Evolutionary conservation across 148 eudicot genomes (phyloP).

Genomic region (Suaeda aralocaspica): DNA sequence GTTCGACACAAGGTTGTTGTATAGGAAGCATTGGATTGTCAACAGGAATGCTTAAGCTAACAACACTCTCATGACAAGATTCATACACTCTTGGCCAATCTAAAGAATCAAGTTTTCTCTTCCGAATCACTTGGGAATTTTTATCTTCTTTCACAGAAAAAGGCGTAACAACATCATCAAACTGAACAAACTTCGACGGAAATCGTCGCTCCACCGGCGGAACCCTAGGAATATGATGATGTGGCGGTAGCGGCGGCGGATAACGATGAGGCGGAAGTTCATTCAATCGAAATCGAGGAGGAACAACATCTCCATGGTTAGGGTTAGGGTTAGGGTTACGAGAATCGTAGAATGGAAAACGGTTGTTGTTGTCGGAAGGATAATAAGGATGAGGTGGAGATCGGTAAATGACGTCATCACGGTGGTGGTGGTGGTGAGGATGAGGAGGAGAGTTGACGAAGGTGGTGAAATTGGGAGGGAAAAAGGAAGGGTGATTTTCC

Average conservation of each 20-base stretch:
- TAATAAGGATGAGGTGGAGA: constrained; percentile 35
- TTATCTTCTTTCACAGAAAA: constrained; percentile 22
- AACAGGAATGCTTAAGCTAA: constrained; percentile 14
- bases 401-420: neutral
- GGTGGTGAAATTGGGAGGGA: neutral
- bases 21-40: constrained; percentile 22
- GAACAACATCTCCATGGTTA: neutral
- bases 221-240: neutral
- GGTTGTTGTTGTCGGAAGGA: neutral
- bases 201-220: constrained; percentile 13
- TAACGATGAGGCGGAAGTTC: neutral
- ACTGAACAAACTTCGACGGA: neutral
- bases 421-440: constrained; percentile 2
- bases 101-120: constrained; percentile 37
- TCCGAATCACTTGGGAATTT: constrained; percentile 24
- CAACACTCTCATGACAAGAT: constrained; percentile 17
- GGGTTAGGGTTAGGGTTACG: neutral
- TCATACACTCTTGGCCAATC: constrained; percentile 21
- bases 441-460: neutral
- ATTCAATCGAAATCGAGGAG: neutral
- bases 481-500: neutral
- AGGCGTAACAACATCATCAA: constrained; percentile 19
- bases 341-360: neutral
- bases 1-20: constrained; percentile 13
- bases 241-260: neutral